A percentile compares a stretch with the other conserved stretches of the same genome.
Conservation (phyloP, 768 basidiomycete species). For the Kockovaella imperatae region DNA sequence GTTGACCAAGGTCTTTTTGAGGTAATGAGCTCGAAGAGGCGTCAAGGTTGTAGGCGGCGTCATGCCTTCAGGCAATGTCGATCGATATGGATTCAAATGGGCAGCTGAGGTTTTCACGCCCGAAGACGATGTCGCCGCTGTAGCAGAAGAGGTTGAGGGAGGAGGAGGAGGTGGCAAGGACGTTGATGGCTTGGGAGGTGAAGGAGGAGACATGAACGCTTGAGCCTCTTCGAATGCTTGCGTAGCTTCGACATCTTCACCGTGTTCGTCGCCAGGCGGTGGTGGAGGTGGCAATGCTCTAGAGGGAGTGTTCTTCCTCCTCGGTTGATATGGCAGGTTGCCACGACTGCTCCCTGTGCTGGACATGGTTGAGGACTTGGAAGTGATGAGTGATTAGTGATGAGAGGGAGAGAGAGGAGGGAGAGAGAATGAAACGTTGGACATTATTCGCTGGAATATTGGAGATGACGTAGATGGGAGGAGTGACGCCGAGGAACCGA, state of each 20-base stretch:
- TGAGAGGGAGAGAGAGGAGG: neutral
- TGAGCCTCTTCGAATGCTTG: constrained; percentile 22
- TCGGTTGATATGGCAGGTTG: constrained; percentile 23
- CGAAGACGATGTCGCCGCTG: neutral
- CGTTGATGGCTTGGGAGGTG: constrained; percentile 11
- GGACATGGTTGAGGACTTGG: too few species aligned
- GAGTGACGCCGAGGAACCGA: too few species aligned
- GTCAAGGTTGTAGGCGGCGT: constrained; percentile 52
- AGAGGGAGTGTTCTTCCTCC: constrained; percentile 1
- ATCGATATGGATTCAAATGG: constrained; percentile 26
- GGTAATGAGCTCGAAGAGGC: constrained; percentile 89
- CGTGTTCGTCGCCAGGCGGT: constrained; percentile 17
- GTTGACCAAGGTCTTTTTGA: constrained; percentile 88
- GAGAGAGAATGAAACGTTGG: too few species aligned
- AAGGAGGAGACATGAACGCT: constrained; percentile 27
- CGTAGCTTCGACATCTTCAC: constrained; percentile 21
- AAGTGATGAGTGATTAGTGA: constrained; percentile 4
- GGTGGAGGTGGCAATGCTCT: constrained; percentile 4
- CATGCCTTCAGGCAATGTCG: constrained; percentile 11
- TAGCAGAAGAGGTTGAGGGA: neutral
- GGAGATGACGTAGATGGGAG: too few species aligned
- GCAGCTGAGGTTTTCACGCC: constrained; percentile 18
- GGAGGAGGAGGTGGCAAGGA: constrained; percentile 7
- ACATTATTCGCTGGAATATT: too few species aligned
- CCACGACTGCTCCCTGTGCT: constrained; percentile 8